A percentile compares a stretch with the other conserved stretches of the same genome.
Evolutionary conservation across 179 eudicot genomes (phyloP).

Genomic region (Pouteria campechiana): DNA sequence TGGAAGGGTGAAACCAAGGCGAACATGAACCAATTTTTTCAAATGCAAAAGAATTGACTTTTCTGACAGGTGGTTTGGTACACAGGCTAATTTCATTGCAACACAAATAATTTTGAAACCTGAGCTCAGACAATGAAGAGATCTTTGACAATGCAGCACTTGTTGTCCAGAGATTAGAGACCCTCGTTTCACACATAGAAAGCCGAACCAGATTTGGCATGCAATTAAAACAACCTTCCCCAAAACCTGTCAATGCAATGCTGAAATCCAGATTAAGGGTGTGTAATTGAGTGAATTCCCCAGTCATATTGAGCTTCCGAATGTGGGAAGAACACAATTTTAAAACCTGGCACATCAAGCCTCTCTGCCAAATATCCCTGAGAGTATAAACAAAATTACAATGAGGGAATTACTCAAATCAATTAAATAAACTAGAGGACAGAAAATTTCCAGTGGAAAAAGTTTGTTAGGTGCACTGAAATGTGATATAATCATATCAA

Average conservation of each 20-base stretch:
- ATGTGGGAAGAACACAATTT: slow-evolving; percentile 59
- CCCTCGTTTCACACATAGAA: slow-evolving; percentile 74
- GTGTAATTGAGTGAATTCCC: slow-evolving; percentile 47
- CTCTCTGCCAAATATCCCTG: slow-evolving; percentile 69
- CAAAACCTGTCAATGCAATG: slow-evolving; percentile 52
- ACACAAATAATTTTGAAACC: slow-evolving; percentile 64
- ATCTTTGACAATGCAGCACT: slow-evolving; percentile 61
- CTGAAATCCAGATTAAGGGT: slow-evolving; percentile 87
- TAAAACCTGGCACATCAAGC: slow-evolving; percentile 54
- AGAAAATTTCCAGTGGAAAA: no score
- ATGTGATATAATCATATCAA: no score
- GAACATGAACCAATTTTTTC: slow-evolving; percentile 11
- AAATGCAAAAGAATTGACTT: background rate
- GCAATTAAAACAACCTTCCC: slow-evolving; percentile 63
- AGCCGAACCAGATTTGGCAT: slow-evolving; percentile 79
- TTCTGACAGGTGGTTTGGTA: slow-evolving; percentile 23
- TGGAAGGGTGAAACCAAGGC: slow-evolving; percentile 4
- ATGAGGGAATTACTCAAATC: no score
- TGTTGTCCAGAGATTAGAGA: slow-evolving; percentile 84
- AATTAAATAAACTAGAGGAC: no score
- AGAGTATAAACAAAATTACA: background rate
- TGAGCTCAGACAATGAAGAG: slow-evolving; percentile 61
- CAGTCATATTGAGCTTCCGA: slow-evolving; percentile 70
- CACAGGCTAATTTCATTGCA: slow-evolving; percentile 34
- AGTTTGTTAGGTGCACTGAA: no score